A percentile compares a stretch with the other conserved stretches of the same genome.
Conservation (phyloP, 257 asterid species). For the Solanum pennellii region DNA sequence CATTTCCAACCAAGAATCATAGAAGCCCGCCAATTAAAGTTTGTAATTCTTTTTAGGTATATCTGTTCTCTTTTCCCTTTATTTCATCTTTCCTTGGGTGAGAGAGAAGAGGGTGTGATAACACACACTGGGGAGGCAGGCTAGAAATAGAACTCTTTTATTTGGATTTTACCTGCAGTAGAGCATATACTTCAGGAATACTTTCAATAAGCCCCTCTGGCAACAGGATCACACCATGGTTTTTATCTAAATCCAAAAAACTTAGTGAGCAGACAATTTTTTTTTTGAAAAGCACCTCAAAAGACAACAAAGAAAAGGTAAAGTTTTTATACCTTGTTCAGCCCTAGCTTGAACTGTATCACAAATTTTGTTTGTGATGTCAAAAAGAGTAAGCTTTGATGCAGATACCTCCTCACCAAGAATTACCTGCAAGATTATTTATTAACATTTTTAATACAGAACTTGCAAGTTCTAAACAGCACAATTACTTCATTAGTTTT, state of each 20-base stretch:
- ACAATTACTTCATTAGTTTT: neutral
- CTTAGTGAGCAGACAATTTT: conserved; percentile 6
- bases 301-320: conserved; percentile 1
- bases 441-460: neutral
- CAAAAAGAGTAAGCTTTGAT: conserved; percentile 91
- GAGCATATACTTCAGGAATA: conserved; percentile 90
- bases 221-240: conserved; percentile 87
- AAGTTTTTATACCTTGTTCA: conserved; percentile 47
- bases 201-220: conserved; percentile 99
- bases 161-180: conserved; percentile 51
- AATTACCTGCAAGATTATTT: conserved; percentile 46
- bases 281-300: neutral
- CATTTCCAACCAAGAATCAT: neutral
- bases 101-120: neutral
- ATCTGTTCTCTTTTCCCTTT: neutral
- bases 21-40: neutral
- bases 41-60: neutral
- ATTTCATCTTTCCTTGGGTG: neutral
- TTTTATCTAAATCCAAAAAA: conserved; percentile 46
- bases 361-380: conserved; percentile 82
- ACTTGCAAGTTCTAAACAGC: neutral
- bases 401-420: conserved; percentile 98
- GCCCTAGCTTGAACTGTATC: conserved; percentile 97
- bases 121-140: neutral
- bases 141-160: neutral